phyloP scores from a whole-genome alignment of 805 yeast genomes.

The Metschnikowia anglica region DNA sequence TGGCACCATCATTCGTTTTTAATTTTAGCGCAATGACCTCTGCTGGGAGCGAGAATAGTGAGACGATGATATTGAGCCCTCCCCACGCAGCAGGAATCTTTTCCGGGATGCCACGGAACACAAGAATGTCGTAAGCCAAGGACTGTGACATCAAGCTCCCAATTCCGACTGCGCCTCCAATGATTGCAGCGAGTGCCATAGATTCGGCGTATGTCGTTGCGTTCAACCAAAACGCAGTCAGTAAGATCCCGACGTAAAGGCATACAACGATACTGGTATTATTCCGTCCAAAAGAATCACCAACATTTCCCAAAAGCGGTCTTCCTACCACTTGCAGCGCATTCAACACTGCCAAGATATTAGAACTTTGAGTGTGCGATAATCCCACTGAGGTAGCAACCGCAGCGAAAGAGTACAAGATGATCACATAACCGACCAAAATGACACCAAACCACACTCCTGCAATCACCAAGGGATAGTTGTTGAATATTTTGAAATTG shows the following conservation, averaged over 20 bases:
- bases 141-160: slow-evolving; percentile 26
- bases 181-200: slow-evolving; percentile 29
- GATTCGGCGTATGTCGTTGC: slow-evolving; percentile 33
- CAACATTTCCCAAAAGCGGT: slow-evolving; percentile 45
- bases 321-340: slow-evolving; percentile 51
- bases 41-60: slow-evolving; percentile 40
- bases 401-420: slow-evolving; percentile 39
- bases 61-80: slow-evolving; percentile 34
- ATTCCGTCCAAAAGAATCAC: slow-evolving; percentile 48
- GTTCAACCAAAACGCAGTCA: slow-evolving; percentile 41
- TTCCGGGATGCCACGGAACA: slow-evolving; percentile 13
- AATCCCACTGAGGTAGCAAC: slow-evolving; percentile 47
- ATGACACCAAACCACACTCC: slow-evolving; percentile 39
- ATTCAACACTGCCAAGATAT: slow-evolving; percentile 37
- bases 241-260: slow-evolving; percentile 24
- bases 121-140: slow-evolving; percentile 18
- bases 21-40: slow-evolving; percentile 52
- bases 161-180: slow-evolving; percentile 34
- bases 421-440: slow-evolving; percentile 37
- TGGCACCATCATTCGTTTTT: slow-evolving; percentile 11
- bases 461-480: slow-evolving; percentile 24
- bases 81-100: slow-evolving; percentile 43
- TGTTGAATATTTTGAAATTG: slow-evolving; percentile 28
- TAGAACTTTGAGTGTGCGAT: slow-evolving; percentile 31
- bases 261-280: slow-evolving; percentile 32